These are phyloP conservation scores for Boletus coccyginus DNA, from an alignment of 768 basidiomycete genomes.

Conservation along the genomic window DNA sequence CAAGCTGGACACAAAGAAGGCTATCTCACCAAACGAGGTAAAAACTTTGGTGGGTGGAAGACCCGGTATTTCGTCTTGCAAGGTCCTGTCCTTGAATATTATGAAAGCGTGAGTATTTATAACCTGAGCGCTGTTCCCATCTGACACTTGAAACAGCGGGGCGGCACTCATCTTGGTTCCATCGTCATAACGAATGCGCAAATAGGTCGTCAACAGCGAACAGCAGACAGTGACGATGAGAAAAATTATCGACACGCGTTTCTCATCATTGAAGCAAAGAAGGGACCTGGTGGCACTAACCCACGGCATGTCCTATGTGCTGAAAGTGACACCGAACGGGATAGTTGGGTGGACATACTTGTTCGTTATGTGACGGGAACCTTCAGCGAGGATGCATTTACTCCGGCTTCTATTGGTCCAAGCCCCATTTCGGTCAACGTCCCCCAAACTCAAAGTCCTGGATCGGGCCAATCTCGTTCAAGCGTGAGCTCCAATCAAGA, in stretches of 20 bases:
- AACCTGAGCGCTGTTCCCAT: conserved; percentile 1
- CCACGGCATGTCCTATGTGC: conserved; percentile 93
- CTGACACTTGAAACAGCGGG: conserved; percentile 53
- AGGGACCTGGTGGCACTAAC: conserved; percentile 62
- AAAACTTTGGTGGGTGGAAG: conserved; percentile 98
- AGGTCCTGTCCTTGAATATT: conserved; percentile 90
- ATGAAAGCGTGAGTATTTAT: conserved; percentile 78
- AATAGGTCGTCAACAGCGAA: conserved; percentile 90
- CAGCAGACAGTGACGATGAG: conserved; percentile 66
- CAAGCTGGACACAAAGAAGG: conserved; percentile 90
- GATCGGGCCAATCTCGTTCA: conserved; percentile 48
- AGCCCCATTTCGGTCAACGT: conserved; percentile 24
- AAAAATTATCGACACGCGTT: conserved; percentile 97
- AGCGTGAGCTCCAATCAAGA: conserved; percentile 50
- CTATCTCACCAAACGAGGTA: conserved; percentile 92
- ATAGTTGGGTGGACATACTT: conserved; percentile 92
- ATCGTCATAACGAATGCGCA: conserved; percentile 90
- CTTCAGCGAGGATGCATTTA: conserved; percentile 69
- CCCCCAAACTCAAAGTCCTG: conserved; percentile 24
- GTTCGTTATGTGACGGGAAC: conserved; percentile 81
- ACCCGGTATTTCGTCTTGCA: conserved; percentile 93
- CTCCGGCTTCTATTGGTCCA: conserved; percentile 39
- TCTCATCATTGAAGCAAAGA: conserved; percentile 89
- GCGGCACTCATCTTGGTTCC: conserved; percentile 87
- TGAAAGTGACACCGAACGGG: conserved; percentile 90